Evolutionary conservation across 148 eudicot genomes (phyloP).

Genomic region (Rhododendron ferrugineum): DNA sequence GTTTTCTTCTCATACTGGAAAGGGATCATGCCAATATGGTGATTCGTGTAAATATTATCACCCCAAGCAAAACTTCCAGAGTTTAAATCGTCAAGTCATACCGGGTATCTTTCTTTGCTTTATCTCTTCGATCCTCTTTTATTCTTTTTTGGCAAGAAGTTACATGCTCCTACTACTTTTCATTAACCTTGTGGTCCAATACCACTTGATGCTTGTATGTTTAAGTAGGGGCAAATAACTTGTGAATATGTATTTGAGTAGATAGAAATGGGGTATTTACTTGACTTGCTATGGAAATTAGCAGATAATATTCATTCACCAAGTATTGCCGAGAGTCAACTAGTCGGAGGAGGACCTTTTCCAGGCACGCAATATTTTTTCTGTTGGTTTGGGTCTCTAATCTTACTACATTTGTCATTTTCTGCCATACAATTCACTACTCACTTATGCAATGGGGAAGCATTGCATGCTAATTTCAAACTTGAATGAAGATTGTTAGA

Average conservation of each 20-base stretch:
- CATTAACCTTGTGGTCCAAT: background rate
- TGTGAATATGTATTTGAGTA: background rate
- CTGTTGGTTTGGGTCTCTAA: background rate
- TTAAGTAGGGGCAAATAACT: background rate
- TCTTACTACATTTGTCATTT: background rate
- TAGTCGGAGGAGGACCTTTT: slow-evolving; percentile 22
- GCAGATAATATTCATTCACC: slow-evolving; percentile 19
- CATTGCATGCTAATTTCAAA: background rate
- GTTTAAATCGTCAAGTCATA: slow-evolving; percentile 32
- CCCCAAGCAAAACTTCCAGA: slow-evolving; percentile 47
- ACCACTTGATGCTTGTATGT: background rate
- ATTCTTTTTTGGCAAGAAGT: background rate
- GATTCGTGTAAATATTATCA: slow-evolving; percentile 80
- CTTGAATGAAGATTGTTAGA: background rate
- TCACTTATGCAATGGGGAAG: background rate
- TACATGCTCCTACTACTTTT: background rate
- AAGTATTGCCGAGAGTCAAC: slow-evolving; percentile 12
- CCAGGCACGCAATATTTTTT: slow-evolving; percentile 29
- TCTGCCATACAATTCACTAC: background rate
- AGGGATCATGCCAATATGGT: slow-evolving; percentile 87
- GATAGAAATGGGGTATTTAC: background rate
- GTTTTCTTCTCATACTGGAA: background rate
- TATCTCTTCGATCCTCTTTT: background rate
- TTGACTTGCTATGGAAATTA: slow-evolving; percentile 6
- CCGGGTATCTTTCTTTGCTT: slow-evolving; percentile 34